Percentiles rank a stretch among this genome's conserved stretches.
Evolutionary conservation across 495 filamentous ascomycete species (phyloP).

Genomic region (Penicillium dipodomyicola): DNA sequence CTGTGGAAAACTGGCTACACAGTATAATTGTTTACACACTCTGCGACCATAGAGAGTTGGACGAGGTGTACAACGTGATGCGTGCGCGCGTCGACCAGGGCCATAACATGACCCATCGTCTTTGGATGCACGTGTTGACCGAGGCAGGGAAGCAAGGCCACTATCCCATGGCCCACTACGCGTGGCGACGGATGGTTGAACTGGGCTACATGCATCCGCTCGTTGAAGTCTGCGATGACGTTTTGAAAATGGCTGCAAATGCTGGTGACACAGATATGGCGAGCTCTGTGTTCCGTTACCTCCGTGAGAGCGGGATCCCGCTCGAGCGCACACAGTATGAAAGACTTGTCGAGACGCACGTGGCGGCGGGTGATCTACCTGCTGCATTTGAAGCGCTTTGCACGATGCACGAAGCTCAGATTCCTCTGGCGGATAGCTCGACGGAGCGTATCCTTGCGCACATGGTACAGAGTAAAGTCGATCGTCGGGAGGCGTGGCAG

Average conservation of each 20-base stretch:
- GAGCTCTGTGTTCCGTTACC: constrained; percentile 36
- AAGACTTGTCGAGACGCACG: constrained; percentile 65
- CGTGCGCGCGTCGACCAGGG: constrained; percentile 50
- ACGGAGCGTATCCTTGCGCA: constrained; percentile 56
- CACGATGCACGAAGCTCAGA: constrained; percentile 63
- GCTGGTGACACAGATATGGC: constrained; percentile 62
- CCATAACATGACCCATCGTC: constrained; percentile 41
- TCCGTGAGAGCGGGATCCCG: constrained; percentile 46
- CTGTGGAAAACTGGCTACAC: constrained; percentile 67
- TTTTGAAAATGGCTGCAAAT: constrained; percentile 67
- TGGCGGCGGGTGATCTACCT: constrained; percentile 50
- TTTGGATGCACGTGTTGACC: constrained; percentile 73
- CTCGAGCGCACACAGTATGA: constrained; percentile 71
- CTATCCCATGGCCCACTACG: constrained; percentile 56
- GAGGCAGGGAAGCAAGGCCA: constrained; percentile 54
- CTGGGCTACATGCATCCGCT: constrained; percentile 62
- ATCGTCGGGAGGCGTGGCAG: constrained; percentile 46
- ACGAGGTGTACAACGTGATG: constrained; percentile 69
- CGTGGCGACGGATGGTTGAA: constrained; percentile 61
- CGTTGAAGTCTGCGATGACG: constrained; percentile 59
- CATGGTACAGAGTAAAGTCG: constrained; percentile 34
- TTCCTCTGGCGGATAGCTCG: constrained; percentile 50
- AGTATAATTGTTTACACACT: constrained; percentile 71
- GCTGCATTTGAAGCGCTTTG: constrained; percentile 60
- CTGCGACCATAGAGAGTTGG: constrained; percentile 65